phyloP scores from a whole-genome alignment of 2,329 filamentous ascomycete genomes.

The Trichoderma sp. region DNA sequence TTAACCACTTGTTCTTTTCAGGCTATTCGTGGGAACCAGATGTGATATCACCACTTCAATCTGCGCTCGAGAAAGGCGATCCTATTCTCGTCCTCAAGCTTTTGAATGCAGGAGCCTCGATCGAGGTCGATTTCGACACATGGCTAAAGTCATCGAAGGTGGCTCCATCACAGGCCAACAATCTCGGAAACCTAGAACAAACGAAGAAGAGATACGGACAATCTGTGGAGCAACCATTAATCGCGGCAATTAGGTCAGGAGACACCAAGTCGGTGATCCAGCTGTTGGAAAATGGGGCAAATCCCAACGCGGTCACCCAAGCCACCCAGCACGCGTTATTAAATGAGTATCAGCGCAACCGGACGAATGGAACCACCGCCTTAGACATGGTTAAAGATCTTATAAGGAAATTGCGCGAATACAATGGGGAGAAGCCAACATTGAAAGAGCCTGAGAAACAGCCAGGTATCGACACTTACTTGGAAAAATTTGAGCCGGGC shows the following conservation, averaged over 20 bases:
- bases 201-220: conserved; percentile 49
- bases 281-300: conserved; percentile 61
- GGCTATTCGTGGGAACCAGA: conserved; percentile 33
- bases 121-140: conserved; percentile 58
- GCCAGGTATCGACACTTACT: conserved; percentile 48
- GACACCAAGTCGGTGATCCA: conserved; percentile 48
- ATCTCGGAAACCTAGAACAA: conserved; percentile 41
- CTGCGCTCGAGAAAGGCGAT: conserved; percentile 55
- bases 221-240: conserved; percentile 60
- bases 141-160: conserved; percentile 59
- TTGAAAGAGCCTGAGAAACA: conserved; percentile 25
- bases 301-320: conserved; percentile 59
- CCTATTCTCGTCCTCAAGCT: conserved; percentile 54
- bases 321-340: conserved; percentile 36
- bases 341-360: conserved; percentile 31
- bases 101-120: conserved; percentile 59
- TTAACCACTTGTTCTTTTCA: conserved; percentile 60
- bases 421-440: conserved; percentile 30
- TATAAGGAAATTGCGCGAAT: conserved; percentile 48
- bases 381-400: conserved; percentile 59
- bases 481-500: conserved; percentile 47
- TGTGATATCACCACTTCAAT: conserved; percentile 51
- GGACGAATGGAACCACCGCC: conserved; percentile 45
- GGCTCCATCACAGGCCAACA: conserved; percentile 34
- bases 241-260: conserved; percentile 53